Evolutionary conservation across 139 green algal species (phyloP).

Genomic region (Nannochloris sp.): DNA sequence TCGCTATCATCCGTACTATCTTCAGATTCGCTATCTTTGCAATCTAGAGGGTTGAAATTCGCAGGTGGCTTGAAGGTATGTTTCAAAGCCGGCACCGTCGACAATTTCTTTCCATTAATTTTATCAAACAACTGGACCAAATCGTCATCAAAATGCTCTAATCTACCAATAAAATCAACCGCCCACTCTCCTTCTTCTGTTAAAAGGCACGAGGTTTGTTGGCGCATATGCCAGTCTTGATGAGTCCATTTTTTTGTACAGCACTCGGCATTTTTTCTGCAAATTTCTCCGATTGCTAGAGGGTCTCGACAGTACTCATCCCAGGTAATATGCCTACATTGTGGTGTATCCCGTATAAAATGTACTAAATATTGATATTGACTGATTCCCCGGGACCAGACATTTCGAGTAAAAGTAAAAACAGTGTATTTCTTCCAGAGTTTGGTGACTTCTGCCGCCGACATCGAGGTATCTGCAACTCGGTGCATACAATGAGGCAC

Average conservation of each 20-base stretch:
- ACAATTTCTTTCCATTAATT: not conserved
- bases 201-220: not conserved
- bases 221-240: not conserved
- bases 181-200: not conserved
- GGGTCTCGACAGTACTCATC: not conserved
- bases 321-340: not conserved
- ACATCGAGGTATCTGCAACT: not conserved
- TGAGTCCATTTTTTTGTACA: not conserved
- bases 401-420: not conserved
- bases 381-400: not conserved
- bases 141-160: slow-evolving; percentile 3
- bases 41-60: not conserved
- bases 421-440: slow-evolving; percentile 6
- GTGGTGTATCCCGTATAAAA: not conserved
- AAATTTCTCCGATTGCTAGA: not conserved
- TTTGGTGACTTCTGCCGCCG: not conserved
- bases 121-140: not conserved
- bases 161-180: slow-evolving; percentile 1
- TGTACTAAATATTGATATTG: not conserved
- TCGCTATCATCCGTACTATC: not conserved
- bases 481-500: not conserved
- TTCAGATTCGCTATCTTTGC: not conserved
- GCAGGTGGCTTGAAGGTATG: not conserved
- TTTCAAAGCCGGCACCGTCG: not conserved
- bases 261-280: not conserved